Percentiles rank a stretch among this genome's conserved stretches.
phyloP scores from a whole-genome alignment of 768 basidiomycete species.

The Russula griseocarnosa region DNA sequence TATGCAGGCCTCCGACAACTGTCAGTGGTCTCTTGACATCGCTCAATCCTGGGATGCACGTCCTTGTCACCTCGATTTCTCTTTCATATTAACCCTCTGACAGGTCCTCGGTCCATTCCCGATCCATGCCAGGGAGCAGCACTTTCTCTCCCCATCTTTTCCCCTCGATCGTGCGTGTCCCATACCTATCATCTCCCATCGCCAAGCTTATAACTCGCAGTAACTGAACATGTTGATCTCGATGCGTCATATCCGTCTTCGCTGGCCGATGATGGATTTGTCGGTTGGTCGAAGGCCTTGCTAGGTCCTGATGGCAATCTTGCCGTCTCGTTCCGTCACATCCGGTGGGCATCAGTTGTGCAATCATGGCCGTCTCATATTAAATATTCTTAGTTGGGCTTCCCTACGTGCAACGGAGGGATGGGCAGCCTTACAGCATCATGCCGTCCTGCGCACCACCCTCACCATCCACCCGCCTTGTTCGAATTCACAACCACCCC shows the following conservation, averaged over 20 bases:
- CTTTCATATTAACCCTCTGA: background rate
- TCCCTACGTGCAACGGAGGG: constrained; percentile 72
- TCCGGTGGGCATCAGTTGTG: constrained; percentile 43
- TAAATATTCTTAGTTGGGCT: constrained; percentile 53
- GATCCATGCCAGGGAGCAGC: constrained; percentile 78
- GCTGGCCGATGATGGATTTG: constrained; percentile 55
- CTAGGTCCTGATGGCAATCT: constrained; percentile 47
- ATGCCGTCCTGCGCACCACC: constrained; percentile 62
- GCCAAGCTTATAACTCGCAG: constrained; percentile 33
- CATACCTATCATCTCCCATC: constrained; percentile 10
- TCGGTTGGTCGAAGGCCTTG: constrained; percentile 52
- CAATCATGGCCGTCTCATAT: background rate
- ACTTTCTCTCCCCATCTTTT: constrained; percentile 73
- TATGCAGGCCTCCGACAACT: background rate
- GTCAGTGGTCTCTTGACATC: constrained; percentile 1
- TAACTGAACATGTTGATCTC: constrained; percentile 50
- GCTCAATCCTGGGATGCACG: constrained; percentile 64
- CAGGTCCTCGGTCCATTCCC: constrained; percentile 83
- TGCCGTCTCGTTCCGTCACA: constrained; percentile 57
- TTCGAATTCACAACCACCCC: background rate
- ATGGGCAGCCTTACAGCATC: constrained; percentile 84
- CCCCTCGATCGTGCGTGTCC: constrained; percentile 56
- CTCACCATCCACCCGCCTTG: constrained; percentile 54
- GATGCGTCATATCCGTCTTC: constrained; percentile 58
- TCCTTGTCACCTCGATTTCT: constrained; percentile 23